These are phyloP conservation scores for Rhodotorula sp. DNA, from an alignment of 1,284 basidiomycete species.

Conservation along the genomic window DNA sequence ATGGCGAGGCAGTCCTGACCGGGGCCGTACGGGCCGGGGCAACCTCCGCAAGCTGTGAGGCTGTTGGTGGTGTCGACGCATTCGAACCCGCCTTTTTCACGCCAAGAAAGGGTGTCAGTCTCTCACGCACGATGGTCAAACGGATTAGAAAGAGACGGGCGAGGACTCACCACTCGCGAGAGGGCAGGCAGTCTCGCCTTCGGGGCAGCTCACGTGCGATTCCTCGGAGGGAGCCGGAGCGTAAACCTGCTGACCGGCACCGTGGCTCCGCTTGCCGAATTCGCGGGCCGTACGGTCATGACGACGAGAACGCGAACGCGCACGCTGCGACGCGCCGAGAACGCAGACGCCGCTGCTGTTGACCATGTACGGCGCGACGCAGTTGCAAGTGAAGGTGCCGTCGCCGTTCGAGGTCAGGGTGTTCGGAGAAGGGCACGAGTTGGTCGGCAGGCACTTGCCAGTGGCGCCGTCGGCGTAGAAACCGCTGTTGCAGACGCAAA, in stretches of 20 bases:
- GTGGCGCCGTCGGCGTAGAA: slow-evolving; percentile 2
- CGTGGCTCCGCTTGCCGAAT: slow-evolving; percentile 4
- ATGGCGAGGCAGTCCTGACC: slow-evolving; percentile 36
- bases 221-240: slow-evolving; percentile 12
- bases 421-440: slow-evolving; percentile 14
- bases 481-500: slow-evolving; percentile 22
- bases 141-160: background rate
- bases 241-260: slow-evolving; percentile 14
- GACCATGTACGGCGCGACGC: slow-evolving; percentile 13
- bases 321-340: slow-evolving; percentile 13
- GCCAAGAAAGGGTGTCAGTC: background rate
- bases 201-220: slow-evolving; percentile 11
- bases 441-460: slow-evolving; percentile 13
- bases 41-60: slow-evolving; percentile 29
- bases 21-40: slow-evolving; percentile 11
- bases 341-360: slow-evolving; percentile 18
- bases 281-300: slow-evolving; percentile 14
- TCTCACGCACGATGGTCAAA: background rate
- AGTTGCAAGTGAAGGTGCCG: slow-evolving; percentile 7
- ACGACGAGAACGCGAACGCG: slow-evolving; percentile 14
- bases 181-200: slow-evolving; percentile 27
- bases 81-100: slow-evolving; percentile 25
- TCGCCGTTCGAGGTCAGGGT: background rate
- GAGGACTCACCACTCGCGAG: slow-evolving; percentile 4
- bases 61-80: slow-evolving; percentile 26